A percentile compares a stretch with the other conserved stretches of the same genome.
Conservation (phyloP, 2,329 filamentous ascomycete species). For the Dendrostoma leiphaemia region DNA sequence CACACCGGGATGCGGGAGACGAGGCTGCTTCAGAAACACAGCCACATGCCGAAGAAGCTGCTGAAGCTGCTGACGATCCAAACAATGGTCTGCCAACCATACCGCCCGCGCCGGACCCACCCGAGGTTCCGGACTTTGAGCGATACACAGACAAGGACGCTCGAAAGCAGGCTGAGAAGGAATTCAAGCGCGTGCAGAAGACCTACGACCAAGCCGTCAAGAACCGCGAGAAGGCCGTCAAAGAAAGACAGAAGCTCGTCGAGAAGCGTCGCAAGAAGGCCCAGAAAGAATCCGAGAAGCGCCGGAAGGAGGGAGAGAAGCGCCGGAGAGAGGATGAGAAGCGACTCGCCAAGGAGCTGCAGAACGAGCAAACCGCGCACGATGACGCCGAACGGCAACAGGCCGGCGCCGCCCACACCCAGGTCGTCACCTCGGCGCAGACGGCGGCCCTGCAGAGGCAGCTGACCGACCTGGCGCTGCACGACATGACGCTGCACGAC, state of each 20-base stretch:
- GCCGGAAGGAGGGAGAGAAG: constrained; percentile 26
- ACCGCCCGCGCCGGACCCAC: constrained; percentile 51
- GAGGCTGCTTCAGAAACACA: not conserved
- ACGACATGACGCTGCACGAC: constrained; percentile 1
- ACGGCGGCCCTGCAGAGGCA: constrained; percentile 14
- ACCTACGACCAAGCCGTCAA: constrained; percentile 66
- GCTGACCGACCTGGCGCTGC: constrained; percentile 15
- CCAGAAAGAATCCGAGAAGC: constrained; percentile 40
- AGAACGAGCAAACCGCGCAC: constrained; percentile 11
- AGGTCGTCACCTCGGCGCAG: constrained; percentile 9
- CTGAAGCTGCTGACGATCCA: constrained; percentile 9
- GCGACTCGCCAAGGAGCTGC: constrained; percentile 26
- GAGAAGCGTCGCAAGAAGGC: constrained; percentile 50
- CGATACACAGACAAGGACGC: constrained; percentile 62
- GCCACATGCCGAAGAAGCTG: constrained; percentile 14
- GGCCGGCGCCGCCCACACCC: not conserved
- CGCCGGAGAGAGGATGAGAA: constrained; percentile 18
- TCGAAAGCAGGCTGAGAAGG: constrained; percentile 67
- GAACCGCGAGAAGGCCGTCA: constrained; percentile 62
- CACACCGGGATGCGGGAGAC: constrained; percentile 21
- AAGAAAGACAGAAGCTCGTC: constrained; percentile 59
- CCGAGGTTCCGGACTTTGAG: constrained; percentile 54
- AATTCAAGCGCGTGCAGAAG: constrained; percentile 61
- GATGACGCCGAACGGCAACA: not conserved
- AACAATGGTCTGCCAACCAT: constrained; percentile 38